Base-by-base conservation (phyloP, 352 stramenopile species). In the Pseudoperonospora humuli region DNA sequence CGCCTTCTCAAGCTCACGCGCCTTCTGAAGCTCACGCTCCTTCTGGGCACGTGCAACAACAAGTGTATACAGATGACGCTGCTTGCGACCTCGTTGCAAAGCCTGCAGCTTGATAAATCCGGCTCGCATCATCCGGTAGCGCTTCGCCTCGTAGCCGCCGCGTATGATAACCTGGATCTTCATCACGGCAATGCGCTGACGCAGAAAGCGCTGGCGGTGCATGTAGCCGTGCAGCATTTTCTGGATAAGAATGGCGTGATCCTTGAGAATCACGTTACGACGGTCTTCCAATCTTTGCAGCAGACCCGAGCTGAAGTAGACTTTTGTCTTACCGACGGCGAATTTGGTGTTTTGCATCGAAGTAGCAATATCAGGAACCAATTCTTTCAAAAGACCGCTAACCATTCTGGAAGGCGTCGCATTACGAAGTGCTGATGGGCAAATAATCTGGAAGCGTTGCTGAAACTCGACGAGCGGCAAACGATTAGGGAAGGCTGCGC, bases 251-350 rank as follows among this genome's bases (percentile, higher is more conserved):
- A 86, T 70, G n/a, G 77, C 77, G 38, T 87, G 66, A 27, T 82
- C 60, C 45, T 81, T 84, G 2, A 90, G 51, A 32, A 90, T 81
- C 31, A 69, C 57, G 47, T 86, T 86, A 14, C 77, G 75, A 13
- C 73, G 72, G 48, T 90, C 81, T 61, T 98, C 93, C 10, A 97
- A 70, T 51, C 77, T 66, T 67, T 98, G 89, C 27, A 97, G 56
- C 41, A 95, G 56, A 41, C 90, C 90, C 5, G 87, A 86, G 44
- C 81, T 90, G 45, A 91, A 89, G 72, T 87, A 91, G 2, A 91
- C 79, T 54, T 88, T 91, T 21, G 65, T 67, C 49, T 72, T 80
- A 45, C 79, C 79, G 17, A 91, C 75, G 3, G 79, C 79, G 37
- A 91, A 91, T 43, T 75, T 80, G 27, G 49, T 69, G 67, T 90